Evolutionary conservation across 2,329 filamentous ascomycete species (phyloP), one percentile per base, ranked within the genome.

Genomic region (Helotiales sp.): DNA sequence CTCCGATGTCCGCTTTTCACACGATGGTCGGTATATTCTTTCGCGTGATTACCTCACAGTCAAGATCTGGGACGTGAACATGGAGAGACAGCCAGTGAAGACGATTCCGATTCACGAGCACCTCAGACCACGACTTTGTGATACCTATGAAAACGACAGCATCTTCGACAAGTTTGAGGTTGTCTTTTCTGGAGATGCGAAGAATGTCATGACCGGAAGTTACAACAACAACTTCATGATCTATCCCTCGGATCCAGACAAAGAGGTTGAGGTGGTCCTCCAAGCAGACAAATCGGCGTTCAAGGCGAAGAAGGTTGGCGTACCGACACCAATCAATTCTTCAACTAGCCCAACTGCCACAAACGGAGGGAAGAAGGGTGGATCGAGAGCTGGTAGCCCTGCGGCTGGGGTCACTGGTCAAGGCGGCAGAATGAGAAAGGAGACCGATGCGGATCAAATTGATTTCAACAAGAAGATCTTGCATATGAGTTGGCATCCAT

Each of bases 201-300:
- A 97, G 86, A 98, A 99, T 75, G 96, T 98, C 72, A 99, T 99
- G 96, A 99, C 96, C 6, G 96, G 96, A 75, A 97, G 93, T 78
- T 99, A 99, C 85, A 99, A 99, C 86, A 99, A 99, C 84, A 99
- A 99, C 83, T 98, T 99, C 85, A 99, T 99, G 96, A 99, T 99
- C 77, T 99, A 98, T 80, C 96, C 96, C 4, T 96, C 94, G 28
- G 95, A 98, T 76, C 92, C 94, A 6, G 93, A 95, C 73, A 96
- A 96, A 82, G 96, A 99, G 78, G 95, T 95, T 2, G 96, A 99
- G 80, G 94, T 99, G 57, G 96, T 99, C 55, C 84, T 99, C 65
- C 96, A 99, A 80, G 96, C 96, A 45, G 96, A 99, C 80, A 99
- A 99, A 84, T 97, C 93, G 65, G 96, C 96, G 11, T 99, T 99